These are phyloP conservation scores for Saitozyma podzolica DNA, from an alignment of 768 basidiomycete genomes.

Conservation along the genomic window DNA sequence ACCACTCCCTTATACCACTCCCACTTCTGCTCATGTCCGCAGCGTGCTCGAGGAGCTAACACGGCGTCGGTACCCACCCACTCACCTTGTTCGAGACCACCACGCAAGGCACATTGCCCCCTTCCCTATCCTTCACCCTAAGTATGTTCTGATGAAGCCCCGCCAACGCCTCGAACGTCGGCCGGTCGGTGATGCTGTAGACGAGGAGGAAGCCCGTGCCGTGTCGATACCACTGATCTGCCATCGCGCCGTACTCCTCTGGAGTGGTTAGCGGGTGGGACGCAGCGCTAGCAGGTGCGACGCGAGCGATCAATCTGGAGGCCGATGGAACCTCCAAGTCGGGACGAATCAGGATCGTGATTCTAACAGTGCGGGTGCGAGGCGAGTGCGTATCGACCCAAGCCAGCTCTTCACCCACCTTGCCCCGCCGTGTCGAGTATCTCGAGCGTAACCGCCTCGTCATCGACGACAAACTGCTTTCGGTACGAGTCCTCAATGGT, in stretches of 20 bases:
- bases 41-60: too few species aligned
- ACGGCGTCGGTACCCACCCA: too few species aligned
- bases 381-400: background rate
- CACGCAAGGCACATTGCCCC: conserved; percentile 55
- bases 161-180: conserved; percentile 56
- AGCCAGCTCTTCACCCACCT: conserved; percentile 21
- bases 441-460: conserved; percentile 57
- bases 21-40: too few species aligned
- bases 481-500: conserved; percentile 56
- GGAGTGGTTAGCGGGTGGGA: background rate
- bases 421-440: conserved; percentile 60
- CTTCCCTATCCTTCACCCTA: conserved; percentile 53
- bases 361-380: background rate
- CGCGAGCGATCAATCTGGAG: too few species aligned
- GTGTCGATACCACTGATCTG: conserved; percentile 52
- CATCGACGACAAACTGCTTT: conserved; percentile 57
- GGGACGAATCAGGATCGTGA: too few species aligned
- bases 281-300: background rate
- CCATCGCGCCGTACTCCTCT: conserved; percentile 52
- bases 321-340: too few species aligned
- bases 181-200: conserved; percentile 57
- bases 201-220: conserved; percentile 59
- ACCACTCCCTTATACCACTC: too few species aligned
- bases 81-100: conserved; percentile 57
- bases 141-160: conserved; percentile 57